These are phyloP conservation scores for Pecoramyces ruminantium DNA, from an alignment of 192 early-diverging fungal species.

Conservation along the genomic window DNA sequence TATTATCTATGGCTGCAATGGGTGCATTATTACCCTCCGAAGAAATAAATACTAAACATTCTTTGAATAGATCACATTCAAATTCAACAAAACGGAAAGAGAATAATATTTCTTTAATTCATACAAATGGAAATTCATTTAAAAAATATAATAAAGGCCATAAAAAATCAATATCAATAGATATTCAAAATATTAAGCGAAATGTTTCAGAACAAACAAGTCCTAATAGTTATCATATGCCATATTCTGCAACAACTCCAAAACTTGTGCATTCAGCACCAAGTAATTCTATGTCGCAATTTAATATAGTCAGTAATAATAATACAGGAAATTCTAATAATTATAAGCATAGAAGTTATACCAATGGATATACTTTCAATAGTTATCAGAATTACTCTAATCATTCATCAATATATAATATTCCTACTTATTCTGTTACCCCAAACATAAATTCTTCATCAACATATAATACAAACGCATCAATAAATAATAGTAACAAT, in stretches of 20 bases:
- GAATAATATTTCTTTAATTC: too few relatives aligned
- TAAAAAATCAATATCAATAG: not conserved
- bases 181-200: not conserved
- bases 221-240: not conserved
- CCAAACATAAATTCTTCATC: not conserved
- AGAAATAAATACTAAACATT: too few relatives aligned
- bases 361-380: not conserved
- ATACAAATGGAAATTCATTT: not conserved
- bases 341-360: not conserved
- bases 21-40: not conserved
- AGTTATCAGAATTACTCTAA: not conserved
- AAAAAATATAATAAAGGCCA: not conserved
- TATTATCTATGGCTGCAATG: not conserved
- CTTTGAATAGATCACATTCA: not conserved
- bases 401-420: not conserved
- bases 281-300: not conserved
- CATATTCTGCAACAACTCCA: not conserved
- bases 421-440: not conserved
- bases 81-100: not conserved
- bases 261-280: not conserved
- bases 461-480: not conserved
- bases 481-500: not conserved
- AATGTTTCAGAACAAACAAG: not conserved
- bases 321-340: not conserved
- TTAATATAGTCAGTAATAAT: not conserved